Evolutionary conservation across 2,329 filamentous ascomycete species (phyloP).

Genomic region (Mariannaea sp.): DNA sequence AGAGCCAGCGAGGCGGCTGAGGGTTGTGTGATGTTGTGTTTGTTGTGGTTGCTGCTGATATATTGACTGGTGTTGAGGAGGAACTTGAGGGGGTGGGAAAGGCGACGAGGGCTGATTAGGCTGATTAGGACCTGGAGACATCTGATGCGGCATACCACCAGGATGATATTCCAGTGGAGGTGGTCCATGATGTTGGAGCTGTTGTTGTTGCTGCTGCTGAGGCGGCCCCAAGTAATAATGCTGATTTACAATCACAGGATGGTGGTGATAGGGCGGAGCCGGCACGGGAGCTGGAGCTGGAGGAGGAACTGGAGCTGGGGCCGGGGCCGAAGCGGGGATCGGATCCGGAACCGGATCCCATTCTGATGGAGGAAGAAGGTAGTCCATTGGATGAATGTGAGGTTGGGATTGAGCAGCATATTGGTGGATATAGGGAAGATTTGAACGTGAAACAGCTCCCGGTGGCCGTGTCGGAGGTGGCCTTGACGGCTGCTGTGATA

Average conservation of each 20-base stretch:
- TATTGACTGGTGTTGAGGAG: constrained; percentile 9
- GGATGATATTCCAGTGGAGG: neutral
- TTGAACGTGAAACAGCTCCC: constrained; percentile 19
- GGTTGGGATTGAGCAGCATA: constrained; percentile 32
- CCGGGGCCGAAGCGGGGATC: neutral
- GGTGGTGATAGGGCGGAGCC: constrained; percentile 37
- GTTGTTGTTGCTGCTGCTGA: constrained; percentile 5
- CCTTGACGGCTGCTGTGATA: constrained; percentile 14
- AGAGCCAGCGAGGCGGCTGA: constrained; percentile 47
- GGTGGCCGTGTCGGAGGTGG: constrained; percentile 6
- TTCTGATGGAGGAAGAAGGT: constrained; percentile 31
- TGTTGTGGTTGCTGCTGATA: too few species aligned
- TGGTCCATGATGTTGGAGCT: neutral
- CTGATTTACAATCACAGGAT: constrained; percentile 56
- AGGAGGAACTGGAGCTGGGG: neutral
- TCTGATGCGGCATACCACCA: constrained; percentile 2
- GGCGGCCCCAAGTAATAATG: constrained; percentile 51
- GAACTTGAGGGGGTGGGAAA: neutral
- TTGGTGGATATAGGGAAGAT: constrained; percentile 26
- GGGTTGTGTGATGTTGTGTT: constrained; percentile 28
- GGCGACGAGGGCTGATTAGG: neutral
- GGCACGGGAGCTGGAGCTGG: too few species aligned
- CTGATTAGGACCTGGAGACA: neutral
- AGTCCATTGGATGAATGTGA: constrained; percentile 31
- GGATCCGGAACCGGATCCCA: constrained; percentile 26